Conservation (phyloP, 176 grass and related monocot genomes). For the Juncus effusus region DNA sequence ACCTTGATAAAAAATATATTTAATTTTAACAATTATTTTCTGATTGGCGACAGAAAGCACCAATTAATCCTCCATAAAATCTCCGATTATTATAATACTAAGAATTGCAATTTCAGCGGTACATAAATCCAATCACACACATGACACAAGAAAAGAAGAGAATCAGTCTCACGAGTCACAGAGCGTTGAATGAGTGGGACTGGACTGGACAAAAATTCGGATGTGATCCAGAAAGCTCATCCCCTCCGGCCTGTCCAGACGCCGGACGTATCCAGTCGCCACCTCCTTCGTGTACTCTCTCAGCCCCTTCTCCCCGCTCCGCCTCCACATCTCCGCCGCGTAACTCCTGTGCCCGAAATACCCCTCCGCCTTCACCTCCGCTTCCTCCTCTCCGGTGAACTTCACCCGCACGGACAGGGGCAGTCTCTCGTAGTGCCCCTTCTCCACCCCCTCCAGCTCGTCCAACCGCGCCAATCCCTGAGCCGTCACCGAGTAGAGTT, state of each 20-base stretch:
- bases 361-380: conserved; percentile 37
- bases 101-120: too few species aligned
- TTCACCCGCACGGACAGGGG: conserved; percentile 37
- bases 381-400: neutral
- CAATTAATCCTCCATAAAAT: too few species aligned
- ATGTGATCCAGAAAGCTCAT: conserved; percentile 79
- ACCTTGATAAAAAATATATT: too few species aligned
- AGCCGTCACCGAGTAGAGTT: conserved; percentile 59
- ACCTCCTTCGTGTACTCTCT: conserved; percentile 58
- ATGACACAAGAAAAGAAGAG: neutral
- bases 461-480: conserved; percentile 52
- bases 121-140: too few species aligned
- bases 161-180: too few species aligned
- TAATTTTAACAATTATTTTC: too few species aligned
- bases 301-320: conserved; percentile 51
- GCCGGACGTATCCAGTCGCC: conserved; percentile 56
- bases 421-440: conserved; percentile 75
- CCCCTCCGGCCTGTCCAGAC: conserved; percentile 62
- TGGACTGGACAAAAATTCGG: conserved; percentile 45
- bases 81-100: too few species aligned
- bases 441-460: conserved; percentile 68
- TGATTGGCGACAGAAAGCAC: too few species aligned
- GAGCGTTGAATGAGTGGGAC: neutral
- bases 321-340: conserved; percentile 62
- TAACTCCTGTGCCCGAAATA: conserved; percentile 75